Conservation (phyloP, 495 filamentous ascomycete genomes). For the Penicillium chermesinum region DNA sequence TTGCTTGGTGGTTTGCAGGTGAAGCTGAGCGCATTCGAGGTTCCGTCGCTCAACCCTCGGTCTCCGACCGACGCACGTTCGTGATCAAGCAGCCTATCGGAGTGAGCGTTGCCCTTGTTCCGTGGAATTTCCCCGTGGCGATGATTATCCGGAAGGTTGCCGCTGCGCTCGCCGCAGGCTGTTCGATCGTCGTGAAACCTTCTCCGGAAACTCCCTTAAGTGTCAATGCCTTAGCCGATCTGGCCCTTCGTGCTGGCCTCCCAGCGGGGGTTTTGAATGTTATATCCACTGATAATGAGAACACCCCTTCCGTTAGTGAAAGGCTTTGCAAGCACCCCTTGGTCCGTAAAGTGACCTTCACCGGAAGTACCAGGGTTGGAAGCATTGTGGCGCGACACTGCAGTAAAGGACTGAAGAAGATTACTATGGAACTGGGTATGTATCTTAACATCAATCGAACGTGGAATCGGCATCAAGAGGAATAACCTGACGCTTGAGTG, state of each 20-base stretch:
- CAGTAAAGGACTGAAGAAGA: constrained; percentile 42
- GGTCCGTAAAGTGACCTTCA: constrained; percentile 63
- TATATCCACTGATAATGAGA: constrained; percentile 50
- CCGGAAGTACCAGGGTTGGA: constrained; percentile 38
- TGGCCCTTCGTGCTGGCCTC: constrained; percentile 55
- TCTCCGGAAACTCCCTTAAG: constrained; percentile 50
- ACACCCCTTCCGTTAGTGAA: constrained; percentile 51
- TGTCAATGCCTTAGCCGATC: constrained; percentile 49
- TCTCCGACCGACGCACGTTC: constrained; percentile 34
- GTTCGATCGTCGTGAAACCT: constrained; percentile 47
- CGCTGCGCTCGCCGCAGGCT: constrained; percentile 59
- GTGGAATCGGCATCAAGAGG: neutral
- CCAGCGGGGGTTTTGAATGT: constrained; percentile 57
- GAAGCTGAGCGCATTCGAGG: constrained; percentile 46
- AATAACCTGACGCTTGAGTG: constrained; percentile 15
- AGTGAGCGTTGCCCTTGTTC: constrained; percentile 35
- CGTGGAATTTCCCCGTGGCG: constrained; percentile 44
- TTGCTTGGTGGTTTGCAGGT: constrained; percentile 48
- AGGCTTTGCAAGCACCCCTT: constrained; percentile 51
- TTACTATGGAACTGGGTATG: neutral
- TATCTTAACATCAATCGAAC: too few relatives aligned
- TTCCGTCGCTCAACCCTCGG: constrained; percentile 27
- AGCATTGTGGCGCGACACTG: constrained; percentile 22
- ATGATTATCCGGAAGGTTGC: constrained; percentile 58
- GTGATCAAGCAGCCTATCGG: constrained; percentile 49